Evolutionary conservation across 371 early-diverging fungal genomes (phyloP), one percentile per base, ranked within the genome.

Genomic region (Mortierella sp.): DNA sequence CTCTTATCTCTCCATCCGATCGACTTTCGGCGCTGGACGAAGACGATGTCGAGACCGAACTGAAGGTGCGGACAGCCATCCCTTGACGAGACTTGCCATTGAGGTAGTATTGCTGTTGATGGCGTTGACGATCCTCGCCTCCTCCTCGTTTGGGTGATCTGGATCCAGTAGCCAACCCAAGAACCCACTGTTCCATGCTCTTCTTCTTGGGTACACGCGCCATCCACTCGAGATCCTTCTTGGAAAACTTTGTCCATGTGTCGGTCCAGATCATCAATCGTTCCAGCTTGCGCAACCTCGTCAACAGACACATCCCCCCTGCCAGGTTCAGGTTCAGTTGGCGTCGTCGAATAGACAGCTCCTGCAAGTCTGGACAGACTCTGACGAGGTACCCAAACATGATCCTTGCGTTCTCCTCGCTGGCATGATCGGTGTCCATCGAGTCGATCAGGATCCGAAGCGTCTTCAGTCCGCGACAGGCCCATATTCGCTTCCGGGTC

Each of bases 361-460:
- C 80, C 41, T 63, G 32, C 72, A 80, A 46, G n/a, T 71, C 72
- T 0, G 80, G 80, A 43, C 80, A 80, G 21, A 71, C 80, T 41
- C 41, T 70, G n/a, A 72, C 49, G 46, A 80, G 35, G 49, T 80
- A 80, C 41, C 72, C 80, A 75, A 80, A 80, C 80, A 80, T 80
- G 43, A 75, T 75, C 12, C 80, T 75, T 8, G 75, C 35, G 21
- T 75, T 75, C 55, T 48, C 72, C 35, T 29, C 27, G 14, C 55
- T 78, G 43, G 74, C 54, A 43, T 44, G 38, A 44, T 75, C 80
- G 16, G 7, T 8, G 1, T 49, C 72, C 43, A 60, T n/a, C 1
- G 75, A 38, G 4, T 32, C 41, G 48, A 80, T 49, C 49, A 38
- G 43, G 21, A 80, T 70, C 6, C 71, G 56, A 27, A 80, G 51